A percentile compares a stretch with the other conserved stretches of the same genome.
phyloP scores from a whole-genome alignment of 2,329 filamentous ascomycete genomes.

The Beauveria varroae region DNA sequence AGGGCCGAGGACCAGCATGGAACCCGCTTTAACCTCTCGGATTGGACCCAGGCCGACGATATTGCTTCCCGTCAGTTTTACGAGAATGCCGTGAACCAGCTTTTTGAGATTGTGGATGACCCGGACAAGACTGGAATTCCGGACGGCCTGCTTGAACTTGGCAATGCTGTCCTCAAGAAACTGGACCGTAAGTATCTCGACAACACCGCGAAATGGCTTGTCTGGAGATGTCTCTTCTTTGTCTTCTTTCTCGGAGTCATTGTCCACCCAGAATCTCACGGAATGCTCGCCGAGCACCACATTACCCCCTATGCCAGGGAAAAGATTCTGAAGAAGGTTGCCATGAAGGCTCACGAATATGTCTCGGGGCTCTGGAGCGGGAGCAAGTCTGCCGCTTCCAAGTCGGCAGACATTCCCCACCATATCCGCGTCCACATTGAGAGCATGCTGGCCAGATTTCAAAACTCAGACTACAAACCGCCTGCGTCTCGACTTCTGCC shows the following conservation, averaged over 20 bases:
- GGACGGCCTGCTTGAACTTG: slow-evolving; percentile 74
- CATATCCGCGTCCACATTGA: slow-evolving; percentile 63
- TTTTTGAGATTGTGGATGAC: slow-evolving; percentile 84
- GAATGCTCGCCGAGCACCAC: slow-evolving; percentile 80
- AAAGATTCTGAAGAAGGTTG: slow-evolving; percentile 72
- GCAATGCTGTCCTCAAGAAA: slow-evolving; percentile 73
- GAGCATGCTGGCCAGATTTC: slow-evolving; percentile 60
- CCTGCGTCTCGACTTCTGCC: slow-evolving; percentile 55
- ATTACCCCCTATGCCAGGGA: slow-evolving; percentile 86
- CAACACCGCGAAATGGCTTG: slow-evolving; percentile 72
- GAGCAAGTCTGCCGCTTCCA: slow-evolving; percentile 49
- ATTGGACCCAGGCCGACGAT: slow-evolving; percentile 71
- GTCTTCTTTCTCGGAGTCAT: slow-evolving; percentile 78
- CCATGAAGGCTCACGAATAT: slow-evolving; percentile 68
- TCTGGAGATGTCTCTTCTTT: slow-evolving; percentile 88
- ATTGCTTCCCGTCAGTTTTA: slow-evolving; percentile 85
- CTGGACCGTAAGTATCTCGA: slow-evolving; percentile 65
- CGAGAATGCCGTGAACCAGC: slow-evolving; percentile 65
- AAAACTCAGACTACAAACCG: slow-evolving; percentile 41
- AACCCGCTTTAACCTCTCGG: slow-evolving; percentile 61
- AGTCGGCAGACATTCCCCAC: slow-evolving; percentile 42
- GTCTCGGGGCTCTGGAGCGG: slow-evolving; percentile 72
- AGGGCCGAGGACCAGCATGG: slow-evolving; percentile 72
- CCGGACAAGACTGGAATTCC: slow-evolving; percentile 80
- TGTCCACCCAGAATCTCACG: slow-evolving; percentile 77